Conservation (phyloP, 2,329 filamentous ascomycete genomes). For the Fusarium caatingaense region DNA sequence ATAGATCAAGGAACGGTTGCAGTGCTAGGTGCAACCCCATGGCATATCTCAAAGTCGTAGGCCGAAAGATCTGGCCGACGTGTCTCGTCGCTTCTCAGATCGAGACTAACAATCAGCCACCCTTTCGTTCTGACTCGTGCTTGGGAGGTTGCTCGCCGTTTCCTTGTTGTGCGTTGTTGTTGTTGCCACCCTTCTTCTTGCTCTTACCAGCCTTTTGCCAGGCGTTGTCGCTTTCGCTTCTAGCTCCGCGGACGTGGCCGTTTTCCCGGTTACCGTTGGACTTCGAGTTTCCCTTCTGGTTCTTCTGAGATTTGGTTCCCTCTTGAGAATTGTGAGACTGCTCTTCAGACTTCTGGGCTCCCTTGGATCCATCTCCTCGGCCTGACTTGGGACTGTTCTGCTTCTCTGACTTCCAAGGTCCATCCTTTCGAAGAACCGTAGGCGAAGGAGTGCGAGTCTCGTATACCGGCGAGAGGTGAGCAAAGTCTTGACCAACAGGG, state of each 20-base stretch:
- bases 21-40: neutral
- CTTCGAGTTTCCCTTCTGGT: constrained; percentile 47
- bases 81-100: constrained; percentile 36
- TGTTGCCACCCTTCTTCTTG: constrained; percentile 57
- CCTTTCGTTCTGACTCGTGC: constrained; percentile 71
- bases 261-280: constrained; percentile 60
- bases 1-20: constrained; percentile 22
- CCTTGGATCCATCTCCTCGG: constrained; percentile 37
- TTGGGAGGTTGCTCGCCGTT: constrained; percentile 67
- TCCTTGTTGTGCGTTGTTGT: constrained; percentile 49
- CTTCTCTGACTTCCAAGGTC: constrained; percentile 47
- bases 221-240: constrained; percentile 64
- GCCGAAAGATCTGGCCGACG: neutral
- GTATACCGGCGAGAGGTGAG: constrained; percentile 77
- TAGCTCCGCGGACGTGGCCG: constrained; percentile 64
- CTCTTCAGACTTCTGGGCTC: constrained; percentile 41
- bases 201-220: constrained; percentile 71
- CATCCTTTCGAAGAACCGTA: constrained; percentile 67
- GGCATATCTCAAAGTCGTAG: neutral
- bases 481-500: constrained; percentile 54
- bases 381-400: constrained; percentile 35
- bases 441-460: constrained; percentile 79
- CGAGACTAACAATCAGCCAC: constrained; percentile 57
- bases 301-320: constrained; percentile 41
- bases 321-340: constrained; percentile 46